Percentiles rank a stretch among this genome's conserved stretches.
Conservation (phyloP, 2,329 filamentous ascomycete species). For the Teratosphaeria pseudoeucalypti region DNA sequence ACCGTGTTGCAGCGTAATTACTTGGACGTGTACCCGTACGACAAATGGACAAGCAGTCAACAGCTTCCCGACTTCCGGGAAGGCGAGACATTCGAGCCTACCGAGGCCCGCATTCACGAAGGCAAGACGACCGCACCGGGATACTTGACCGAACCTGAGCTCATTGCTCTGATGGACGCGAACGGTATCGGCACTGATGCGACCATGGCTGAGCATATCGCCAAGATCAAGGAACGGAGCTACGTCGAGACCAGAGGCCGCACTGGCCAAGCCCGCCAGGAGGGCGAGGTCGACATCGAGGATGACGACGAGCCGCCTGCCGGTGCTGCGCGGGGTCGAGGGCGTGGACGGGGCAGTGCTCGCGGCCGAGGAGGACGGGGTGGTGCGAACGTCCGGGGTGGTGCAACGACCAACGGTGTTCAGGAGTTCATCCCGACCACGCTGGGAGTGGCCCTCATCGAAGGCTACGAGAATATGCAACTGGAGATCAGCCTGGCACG, state of each 20-base stretch:
- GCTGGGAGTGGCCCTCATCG: constrained; percentile 79
- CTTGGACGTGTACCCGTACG: constrained; percentile 89
- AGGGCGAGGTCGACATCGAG: constrained; percentile 21
- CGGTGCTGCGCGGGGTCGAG: constrained; percentile 21
- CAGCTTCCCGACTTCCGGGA: constrained; percentile 68
- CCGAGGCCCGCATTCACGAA: constrained; percentile 78
- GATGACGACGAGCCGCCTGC: constrained; percentile 25
- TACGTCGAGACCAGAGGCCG: constrained; percentile 63
- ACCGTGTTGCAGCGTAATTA: constrained; percentile 84
- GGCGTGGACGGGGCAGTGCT: constrained; percentile 31
- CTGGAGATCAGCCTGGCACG: constrained; percentile 89
- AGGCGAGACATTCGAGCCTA: constrained; percentile 77
- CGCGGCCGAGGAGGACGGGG: constrained; percentile 39
- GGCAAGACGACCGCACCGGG: constrained; percentile 78
- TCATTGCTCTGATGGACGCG: constrained; percentile 94
- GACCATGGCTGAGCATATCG: constrained; percentile 97
- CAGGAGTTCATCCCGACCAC: constrained; percentile 89
- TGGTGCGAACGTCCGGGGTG: constrained; percentile 38
- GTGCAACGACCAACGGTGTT: constrained; percentile 40
- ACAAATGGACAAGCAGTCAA: constrained; percentile 86
- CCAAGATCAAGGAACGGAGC: constrained; percentile 81
- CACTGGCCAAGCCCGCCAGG: constrained; percentile 20
- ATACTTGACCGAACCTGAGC: constrained; percentile 87
- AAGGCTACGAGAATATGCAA: constrained; percentile 90
- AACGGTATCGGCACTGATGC: constrained; percentile 98